Evolutionary conservation across 2,329 filamentous ascomycete genomes (phyloP), one percentile per base, ranked within the genome.

Genomic region (Graphilbum fragrans): DNA sequence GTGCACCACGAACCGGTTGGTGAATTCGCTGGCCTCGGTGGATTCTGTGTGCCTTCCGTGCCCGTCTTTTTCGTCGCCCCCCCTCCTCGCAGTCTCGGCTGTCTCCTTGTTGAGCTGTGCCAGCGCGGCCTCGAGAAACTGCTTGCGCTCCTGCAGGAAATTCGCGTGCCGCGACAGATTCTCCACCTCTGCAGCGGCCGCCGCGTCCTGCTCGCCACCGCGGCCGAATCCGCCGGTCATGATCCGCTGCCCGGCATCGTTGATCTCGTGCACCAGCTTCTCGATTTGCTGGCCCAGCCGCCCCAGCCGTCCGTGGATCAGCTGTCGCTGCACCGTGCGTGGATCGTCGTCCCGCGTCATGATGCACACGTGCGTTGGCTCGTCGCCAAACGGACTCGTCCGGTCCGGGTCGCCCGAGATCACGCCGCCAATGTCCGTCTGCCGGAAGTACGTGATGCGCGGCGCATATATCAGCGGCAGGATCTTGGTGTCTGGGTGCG

Each of bases 1-100:
- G 66, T 98, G 92, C 40, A 98, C 83, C 52, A 96, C 90, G 65
- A 98, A 98, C 2, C 92, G 83, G 55, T 98, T 98, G 58, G 93
- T 92, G 67, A 95, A 98, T 56, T 96, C 88, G 58, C 84, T 94
- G 38, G 85, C 80, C n/a, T n/a, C n/a, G n/a, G n/a, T n/a, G n/a
- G n/a, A n/a, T n/a, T n/a, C n/a, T n/a, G n/a, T n/a, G n/a, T n/a
- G n/a, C n/a, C n/a, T n/a, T n/a, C n/a, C n/a, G n/a, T n/a, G n/a
- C n/a, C n/a, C 31, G 9, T 41, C 25, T 20, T 27, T 21, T 9
- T 38, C 27, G n/a, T 18, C 18, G 9, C 7, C 7, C 4, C n/a
- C n/a, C n/a, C n/a, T 46, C 35, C 19, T 33, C 37, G 35, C 51
- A 42, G 27, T 58, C 52, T 19, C 50, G 53, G 39, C 55, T 51